phyloP scores from a whole-genome alignment of 148 eudicot genomes.

The Persicaria maculosa region DNA sequence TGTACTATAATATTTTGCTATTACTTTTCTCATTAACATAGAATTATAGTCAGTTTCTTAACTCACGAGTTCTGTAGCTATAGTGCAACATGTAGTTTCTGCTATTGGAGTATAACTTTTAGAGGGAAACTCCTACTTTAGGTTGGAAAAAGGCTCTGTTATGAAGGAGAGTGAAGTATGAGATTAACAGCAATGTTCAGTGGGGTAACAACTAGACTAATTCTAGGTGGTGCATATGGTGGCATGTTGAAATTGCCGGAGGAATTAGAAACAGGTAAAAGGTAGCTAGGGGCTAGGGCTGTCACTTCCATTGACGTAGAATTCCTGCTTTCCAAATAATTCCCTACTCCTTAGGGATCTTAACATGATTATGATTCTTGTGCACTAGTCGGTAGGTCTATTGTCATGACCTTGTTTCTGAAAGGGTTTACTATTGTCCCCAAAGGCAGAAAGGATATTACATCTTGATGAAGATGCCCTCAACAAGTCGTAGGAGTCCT shows the following conservation, averaged over 20 bases:
- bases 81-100: neutral
- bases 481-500: neutral
- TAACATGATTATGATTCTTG: neutral
- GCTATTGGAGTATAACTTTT: neutral
- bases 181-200: neutral
- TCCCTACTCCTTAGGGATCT: neutral
- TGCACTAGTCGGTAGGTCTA: neutral
- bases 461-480: neutral
- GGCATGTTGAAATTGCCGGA: neutral
- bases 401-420: neutral
- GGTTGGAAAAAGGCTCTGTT: neutral
- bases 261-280: neutral
- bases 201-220: neutral
- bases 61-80: neutral
- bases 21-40: neutral
- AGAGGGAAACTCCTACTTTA: neutral
- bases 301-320: neutral
- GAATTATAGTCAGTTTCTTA: neutral
- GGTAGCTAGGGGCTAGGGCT: neutral
- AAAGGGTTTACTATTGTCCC: neutral
- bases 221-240: neutral
- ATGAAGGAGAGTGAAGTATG: neutral
- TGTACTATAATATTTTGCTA: conserved; percentile 1
- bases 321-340: neutral
- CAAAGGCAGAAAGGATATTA: neutral